Conservation (phyloP, 345 rosid species). For the Firmiana major region DNA sequence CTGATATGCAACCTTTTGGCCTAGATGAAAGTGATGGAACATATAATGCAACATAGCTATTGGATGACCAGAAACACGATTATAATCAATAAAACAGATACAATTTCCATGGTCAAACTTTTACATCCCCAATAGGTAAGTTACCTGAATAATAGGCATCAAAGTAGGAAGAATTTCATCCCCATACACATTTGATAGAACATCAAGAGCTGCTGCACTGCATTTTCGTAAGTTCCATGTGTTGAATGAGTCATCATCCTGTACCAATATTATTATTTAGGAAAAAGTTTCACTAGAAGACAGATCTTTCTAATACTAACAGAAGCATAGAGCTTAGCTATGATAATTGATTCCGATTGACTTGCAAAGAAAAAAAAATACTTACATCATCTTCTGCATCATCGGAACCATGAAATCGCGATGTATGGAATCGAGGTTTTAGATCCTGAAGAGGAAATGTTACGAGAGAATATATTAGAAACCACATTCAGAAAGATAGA, state of each 20-base stretch:
- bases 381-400: conserved; percentile 74
- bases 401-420: conserved; percentile 86
- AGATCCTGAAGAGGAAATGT: conserved; percentile 57
- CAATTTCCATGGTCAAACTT: neutral
- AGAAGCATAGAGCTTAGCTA: neutral
- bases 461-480: conserved; percentile 6
- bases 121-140: neutral
- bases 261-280: conserved; percentile 18
- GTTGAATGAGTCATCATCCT: conserved; percentile 85
- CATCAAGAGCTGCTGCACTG: conserved; percentile 95
- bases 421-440: conserved; percentile 93
- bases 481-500: neutral
- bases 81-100: neutral
- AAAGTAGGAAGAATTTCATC: conserved; percentile 92
- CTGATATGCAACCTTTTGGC: neutral
- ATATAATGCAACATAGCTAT: neutral
- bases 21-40: neutral
- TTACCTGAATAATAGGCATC: conserved; percentile 87
- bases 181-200: conserved; percentile 83
- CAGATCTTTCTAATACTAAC: neutral
- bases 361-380: neutral
- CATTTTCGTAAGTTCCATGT: conserved; percentile 96
- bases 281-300: conserved; percentile 2
- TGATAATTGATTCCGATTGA: neutral
- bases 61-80: conserved; percentile 13